Conservation (phyloP, 2,329 filamentous ascomycete genomes). For the Neofusicoccum parvum region DNA sequence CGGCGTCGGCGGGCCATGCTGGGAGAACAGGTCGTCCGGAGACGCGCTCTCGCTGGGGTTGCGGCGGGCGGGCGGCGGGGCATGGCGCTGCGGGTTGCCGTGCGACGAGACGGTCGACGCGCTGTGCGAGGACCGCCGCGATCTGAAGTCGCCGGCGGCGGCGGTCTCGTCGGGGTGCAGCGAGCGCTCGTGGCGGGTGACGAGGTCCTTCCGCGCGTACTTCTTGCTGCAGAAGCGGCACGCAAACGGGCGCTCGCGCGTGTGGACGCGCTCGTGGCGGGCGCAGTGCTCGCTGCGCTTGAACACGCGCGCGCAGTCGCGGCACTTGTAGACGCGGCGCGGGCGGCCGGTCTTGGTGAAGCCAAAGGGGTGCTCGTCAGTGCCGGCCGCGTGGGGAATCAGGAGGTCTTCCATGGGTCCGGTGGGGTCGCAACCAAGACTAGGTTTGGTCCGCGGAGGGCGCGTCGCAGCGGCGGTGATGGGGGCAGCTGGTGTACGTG, state of each 20-base stretch:
- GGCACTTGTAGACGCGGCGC: constrained; percentile 26
- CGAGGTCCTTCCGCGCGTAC: constrained; percentile 40
- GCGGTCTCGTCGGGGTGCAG: constrained; percentile 28
- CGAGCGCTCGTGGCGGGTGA: constrained; percentile 38
- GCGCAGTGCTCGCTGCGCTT: constrained; percentile 39
- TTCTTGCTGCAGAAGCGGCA: constrained; percentile 36
- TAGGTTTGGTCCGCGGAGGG: neutral
- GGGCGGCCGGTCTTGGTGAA: neutral
- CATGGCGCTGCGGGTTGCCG: neutral
- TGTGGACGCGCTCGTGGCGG: constrained; percentile 38
- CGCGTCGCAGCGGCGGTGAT: neutral
- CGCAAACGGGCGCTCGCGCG: constrained; percentile 36
- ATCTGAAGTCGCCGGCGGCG: neutral
- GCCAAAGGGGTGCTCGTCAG: neutral
- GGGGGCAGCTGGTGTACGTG: neutral
- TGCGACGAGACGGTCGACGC: neutral
- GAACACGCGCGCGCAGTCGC: constrained; percentile 35
- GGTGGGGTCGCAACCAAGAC: neutral
- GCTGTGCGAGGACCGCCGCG: neutral
- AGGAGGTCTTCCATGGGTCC: neutral
- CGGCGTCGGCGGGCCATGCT: neutral
- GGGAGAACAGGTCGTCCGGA: neutral
- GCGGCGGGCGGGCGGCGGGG: neutral
- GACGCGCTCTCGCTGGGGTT: neutral
- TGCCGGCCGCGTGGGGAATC: neutral